Evolutionary conservation across 352 stramenopile genomes (phyloP), one percentile per base, ranked within the genome.

Genomic region (Pythium folliculosum): DNA sequence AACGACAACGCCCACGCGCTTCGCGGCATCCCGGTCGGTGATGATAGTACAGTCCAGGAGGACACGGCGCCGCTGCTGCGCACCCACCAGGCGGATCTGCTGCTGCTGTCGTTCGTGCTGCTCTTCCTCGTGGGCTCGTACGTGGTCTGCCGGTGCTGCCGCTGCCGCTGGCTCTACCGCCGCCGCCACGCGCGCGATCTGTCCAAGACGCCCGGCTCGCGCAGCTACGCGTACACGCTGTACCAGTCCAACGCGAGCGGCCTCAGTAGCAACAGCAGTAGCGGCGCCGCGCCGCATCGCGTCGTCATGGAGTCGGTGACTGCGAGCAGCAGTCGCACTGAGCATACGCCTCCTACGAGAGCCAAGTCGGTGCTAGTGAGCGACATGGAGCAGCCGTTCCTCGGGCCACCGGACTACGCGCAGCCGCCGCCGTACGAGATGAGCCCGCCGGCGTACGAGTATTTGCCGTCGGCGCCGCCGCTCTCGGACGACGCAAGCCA

Each of bases 311-410:
- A 64, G 38, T 60, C 63, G 0, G 48, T 70, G 45, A 51, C 53
- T 21, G 27, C 38, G 37, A 13, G 54, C 54, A 27, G 32, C 57
- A 16, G 0, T 23, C 60, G 22, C 23, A 47, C 25, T 19, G 21
- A 47, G 22, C 10, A 21, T 21, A 60, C 47, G 40, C 47, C 27
- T 19, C 30, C 10, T 27, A 35, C 30, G 47, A 69, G 57, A 47
- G 43, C 43, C 38, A 67, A 56, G 38, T 19, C 56, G 2, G 37
- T 86, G 30, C 67, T 80, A 22, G 71, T 86, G 14, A 84, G 71
- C 59, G 80, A 93, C 64, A 86, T 91, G 78, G 75, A 90, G 53
- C 70, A 91, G 67, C 82, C 85, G 21, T 78, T 93, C 45, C 72
- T 93, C 8, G 69, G 76, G 0, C 71, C 63, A 5, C 67, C 68